These are phyloP conservation scores for Diophrys appendiculata DNA, from an alignment of 73 alveolate species.

Conservation along the genomic window DNA sequence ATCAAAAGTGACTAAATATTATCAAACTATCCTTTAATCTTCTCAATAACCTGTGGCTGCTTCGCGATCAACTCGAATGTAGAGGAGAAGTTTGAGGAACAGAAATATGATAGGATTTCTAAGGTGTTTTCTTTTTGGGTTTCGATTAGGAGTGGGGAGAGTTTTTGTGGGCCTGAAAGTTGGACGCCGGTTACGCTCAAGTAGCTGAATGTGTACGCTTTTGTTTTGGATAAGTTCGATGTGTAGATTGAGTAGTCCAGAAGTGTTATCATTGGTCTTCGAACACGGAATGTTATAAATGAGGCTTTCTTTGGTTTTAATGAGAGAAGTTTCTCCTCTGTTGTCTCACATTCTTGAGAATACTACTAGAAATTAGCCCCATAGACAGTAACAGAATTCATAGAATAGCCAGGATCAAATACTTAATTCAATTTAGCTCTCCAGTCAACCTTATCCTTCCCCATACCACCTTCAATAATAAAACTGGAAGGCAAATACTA, in stretches of 20 bases:
- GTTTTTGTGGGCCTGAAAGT: background rate
- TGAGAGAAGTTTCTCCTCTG: background rate
- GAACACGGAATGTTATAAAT: conserved; percentile 31
- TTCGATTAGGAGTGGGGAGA: conserved; percentile 22
- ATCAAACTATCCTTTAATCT: conserved; percentile 44
- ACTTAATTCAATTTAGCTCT: conserved; percentile 12
- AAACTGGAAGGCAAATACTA: conserved; percentile 45
- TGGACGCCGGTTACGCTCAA: conserved; percentile 43
- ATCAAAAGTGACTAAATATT: conserved; percentile 27
- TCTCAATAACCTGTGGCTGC: conserved; percentile 37
- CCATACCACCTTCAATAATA: conserved; percentile 48
- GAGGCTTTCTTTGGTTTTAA: conserved; percentile 19
- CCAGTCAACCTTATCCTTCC: conserved; percentile 38
- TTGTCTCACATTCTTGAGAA: conserved; percentile 6
- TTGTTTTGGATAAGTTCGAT: conserved; percentile 28
- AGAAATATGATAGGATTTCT: conserved; percentile 56
- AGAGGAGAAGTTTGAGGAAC: conserved; percentile 49
- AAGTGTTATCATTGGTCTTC: conserved; percentile 29
- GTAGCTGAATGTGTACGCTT: conserved; percentile 46
- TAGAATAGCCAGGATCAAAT: conserved; percentile 26
- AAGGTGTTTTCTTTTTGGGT: conserved; percentile 53
- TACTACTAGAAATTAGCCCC: conserved; percentile 21
- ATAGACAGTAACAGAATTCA: conserved; percentile 43
- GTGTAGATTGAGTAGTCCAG: conserved; percentile 35
- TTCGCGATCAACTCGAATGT: conserved; percentile 53